These are phyloP conservation scores for Glycine soja DNA, from an alignment of 306 rosid species.

Conservation along the genomic window DNA sequence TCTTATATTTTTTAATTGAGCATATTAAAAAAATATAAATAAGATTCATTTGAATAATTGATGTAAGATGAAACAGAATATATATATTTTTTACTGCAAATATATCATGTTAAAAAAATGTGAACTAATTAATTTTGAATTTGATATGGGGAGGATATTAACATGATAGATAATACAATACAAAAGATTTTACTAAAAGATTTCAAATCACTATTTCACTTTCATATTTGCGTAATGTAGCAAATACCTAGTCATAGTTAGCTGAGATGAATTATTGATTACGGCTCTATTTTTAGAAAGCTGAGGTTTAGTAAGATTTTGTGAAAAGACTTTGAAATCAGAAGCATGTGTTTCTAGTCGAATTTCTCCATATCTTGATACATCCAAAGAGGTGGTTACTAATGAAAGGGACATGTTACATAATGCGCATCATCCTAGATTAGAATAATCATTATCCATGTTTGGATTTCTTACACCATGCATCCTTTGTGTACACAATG, in stretches of 20 bases:
- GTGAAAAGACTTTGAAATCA: conserved; percentile 29
- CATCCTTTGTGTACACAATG: background rate
- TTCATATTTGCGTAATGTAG: background rate
- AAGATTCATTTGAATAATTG: no score
- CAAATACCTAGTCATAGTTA: conserved; percentile 43
- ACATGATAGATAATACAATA: conserved; percentile 2
- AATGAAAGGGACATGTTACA: conserved; percentile 19
- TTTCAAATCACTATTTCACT: background rate
- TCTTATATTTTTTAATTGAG: no score
- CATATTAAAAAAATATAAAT: no score
- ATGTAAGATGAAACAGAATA: no score
- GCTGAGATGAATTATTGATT: conserved; percentile 41
- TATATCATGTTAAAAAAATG: background rate
- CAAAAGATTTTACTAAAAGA: background rate
- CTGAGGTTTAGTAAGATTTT: background rate
- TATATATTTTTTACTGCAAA: no score
- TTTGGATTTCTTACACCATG: background rate
- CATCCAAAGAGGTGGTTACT: conserved; percentile 25
- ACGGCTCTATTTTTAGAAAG: conserved; percentile 12
- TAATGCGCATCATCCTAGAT: background rate
- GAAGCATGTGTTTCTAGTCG: conserved; percentile 39
- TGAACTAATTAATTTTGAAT: background rate
- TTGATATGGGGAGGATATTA: conserved; percentile 7
- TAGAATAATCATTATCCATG: background rate
- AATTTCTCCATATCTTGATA: background rate